Base-by-base conservation (phyloP, 495 filamentous ascomycete species). In the Xylaria curta region DNA sequence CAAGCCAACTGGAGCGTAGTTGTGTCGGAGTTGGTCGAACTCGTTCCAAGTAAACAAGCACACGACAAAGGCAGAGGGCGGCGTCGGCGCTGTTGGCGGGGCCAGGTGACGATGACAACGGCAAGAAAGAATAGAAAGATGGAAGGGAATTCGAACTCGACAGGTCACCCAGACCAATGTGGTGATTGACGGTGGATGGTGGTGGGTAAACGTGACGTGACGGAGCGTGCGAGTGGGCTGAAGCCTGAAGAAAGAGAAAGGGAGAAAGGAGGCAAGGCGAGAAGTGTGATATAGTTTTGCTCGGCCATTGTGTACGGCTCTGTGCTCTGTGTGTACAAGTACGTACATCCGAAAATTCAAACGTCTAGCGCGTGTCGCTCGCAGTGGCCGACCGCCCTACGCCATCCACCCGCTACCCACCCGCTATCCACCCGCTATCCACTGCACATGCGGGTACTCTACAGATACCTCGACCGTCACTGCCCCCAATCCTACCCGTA, bases 141-240 rank as follows among this genome's bases (percentile, higher is more conserved):
- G 24, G 33, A 38, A 80, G 79, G 81, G 77, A 76, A 79, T 75
- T 73, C 51, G 77, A 76, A 79, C 74, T 73, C 65, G 73, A 73
- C 75, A 78, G 75, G 80, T 76, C 76, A 76, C 78, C 78, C 76
- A 79, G 75, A 78, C 69, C 61, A 72, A 74, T 76, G 60, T 69
- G 72, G 72, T 65, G 72, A 79, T 79, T 79, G 81, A 79, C 78
- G 73, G 76, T 70, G 73, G 76, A 75, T 80, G 76, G 79, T 76
- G 73, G 78, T 77, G 76, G 70, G 78, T 72, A 71, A 69, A 70
- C 68, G 68, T 64, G 74, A 76, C 75, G 77, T 65, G 75, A 78
- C 77, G 76, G 74, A 77, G 77, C 77, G 75, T 70, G 76, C 68
- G 62, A 76, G 76, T 63, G 76, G 80, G 76, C 74, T 78, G 72